Evolutionary conservation across 306 rosid species (phyloP), one percentile per base, ranked within the genome.

Genomic region (Vigna mungo): DNA sequence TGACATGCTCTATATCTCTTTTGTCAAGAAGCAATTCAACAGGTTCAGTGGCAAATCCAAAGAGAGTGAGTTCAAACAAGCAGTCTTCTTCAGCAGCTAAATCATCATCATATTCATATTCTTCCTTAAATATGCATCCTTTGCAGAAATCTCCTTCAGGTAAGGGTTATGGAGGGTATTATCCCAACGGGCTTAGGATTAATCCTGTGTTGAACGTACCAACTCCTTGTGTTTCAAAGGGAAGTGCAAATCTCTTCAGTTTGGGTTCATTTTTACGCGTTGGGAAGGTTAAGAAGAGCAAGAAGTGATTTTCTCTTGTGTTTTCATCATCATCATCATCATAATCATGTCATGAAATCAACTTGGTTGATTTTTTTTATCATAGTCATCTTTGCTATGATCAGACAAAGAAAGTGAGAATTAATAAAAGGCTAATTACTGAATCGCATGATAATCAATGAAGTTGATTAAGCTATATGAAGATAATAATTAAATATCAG

Each of bases 11-110:
- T 6, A 49, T 82, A 17, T 92, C 96, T 7, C 86, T 87, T 73
- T 58, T 96, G 18, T 89, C 90, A 46, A 78, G 99, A 70, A 96
- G 96, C 83, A 89, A 91, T 32, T 92, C 99, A 58, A 86, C 94
- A 6, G 91, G 99, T 12, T 85, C 96, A 30, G 92, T 67, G 30
- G 10, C 84, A 46, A 91, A 80, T 85, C 82, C 84, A 14, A 92
- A 84, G 87, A 80, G 67, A 73, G 25, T 72, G n/a, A 68, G 72
- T 39, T 85, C 78, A 41, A 83, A 80, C 59, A 91, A 86, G 69
- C 89, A 87, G 9, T 36, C 52, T 52, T 74, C 85, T 52, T 74
- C 85, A 0, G 44, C 60, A 78, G 30, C 77, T 10, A 87, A 85
- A 68, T 77, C 90, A 18, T 76, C 82, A 3, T 34, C 37, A 4